A percentile compares a stretch with the other conserved stretches of the same genome.
Evolutionary conservation across 768 basidiomycete genomes (phyloP).

Genomic region (Kwoniella europaea): DNA sequence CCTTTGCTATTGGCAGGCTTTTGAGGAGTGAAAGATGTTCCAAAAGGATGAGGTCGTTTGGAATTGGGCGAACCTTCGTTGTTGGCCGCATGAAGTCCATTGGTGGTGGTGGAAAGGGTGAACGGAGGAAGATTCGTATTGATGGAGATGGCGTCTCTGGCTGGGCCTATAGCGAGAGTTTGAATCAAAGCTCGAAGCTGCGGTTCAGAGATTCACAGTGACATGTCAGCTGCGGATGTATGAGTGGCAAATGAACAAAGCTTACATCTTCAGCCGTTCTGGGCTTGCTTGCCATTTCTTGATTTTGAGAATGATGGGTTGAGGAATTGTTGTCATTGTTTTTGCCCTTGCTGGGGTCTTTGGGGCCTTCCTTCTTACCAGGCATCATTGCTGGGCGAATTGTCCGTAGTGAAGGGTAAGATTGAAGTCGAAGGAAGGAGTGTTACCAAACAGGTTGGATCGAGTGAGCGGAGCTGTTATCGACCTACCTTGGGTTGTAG

Average conservation of each 20-base stretch:
- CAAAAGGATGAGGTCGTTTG: background rate
- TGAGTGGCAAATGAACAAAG: background rate
- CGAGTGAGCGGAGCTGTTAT: too few species aligned
- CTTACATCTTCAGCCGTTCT: conserved; percentile 6
- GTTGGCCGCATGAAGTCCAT: background rate
- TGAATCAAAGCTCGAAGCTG: conserved; percentile 4
- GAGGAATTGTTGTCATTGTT: background rate
- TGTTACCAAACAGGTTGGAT: background rate
- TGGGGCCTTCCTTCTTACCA: background rate
- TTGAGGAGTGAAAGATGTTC: background rate
- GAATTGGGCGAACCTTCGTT: background rate
- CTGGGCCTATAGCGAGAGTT: background rate
- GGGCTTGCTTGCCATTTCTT: background rate
- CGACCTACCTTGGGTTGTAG: too few species aligned
- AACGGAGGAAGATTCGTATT: background rate
- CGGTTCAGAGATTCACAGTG: background rate
- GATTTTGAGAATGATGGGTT: background rate
- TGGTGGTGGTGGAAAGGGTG: background rate
- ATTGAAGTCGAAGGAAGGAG: background rate
- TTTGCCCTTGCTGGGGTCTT: background rate
- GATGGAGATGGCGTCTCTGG: background rate
- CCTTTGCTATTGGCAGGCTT: background rate
- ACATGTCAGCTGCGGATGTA: background rate
- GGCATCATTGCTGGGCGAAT: background rate
- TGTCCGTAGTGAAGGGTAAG: background rate